Conservation (phyloP, 495 filamentous ascomycete species). For the Xylaria scruposa region DNA sequence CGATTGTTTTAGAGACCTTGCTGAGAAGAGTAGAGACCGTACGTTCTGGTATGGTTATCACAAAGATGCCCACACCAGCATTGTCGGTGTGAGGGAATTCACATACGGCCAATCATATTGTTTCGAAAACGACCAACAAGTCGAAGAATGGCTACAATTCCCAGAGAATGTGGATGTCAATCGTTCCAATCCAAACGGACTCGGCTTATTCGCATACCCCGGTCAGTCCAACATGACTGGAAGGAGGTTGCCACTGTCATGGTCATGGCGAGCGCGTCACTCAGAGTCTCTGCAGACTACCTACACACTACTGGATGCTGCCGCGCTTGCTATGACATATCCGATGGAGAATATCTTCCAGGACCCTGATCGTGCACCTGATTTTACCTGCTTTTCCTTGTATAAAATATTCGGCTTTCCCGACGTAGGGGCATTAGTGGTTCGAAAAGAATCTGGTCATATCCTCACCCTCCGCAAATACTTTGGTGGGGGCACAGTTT, state of each 20-base stretch:
- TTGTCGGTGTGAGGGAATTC: slow-evolving; percentile 73
- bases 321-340: slow-evolving; percentile 72
- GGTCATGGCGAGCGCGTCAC: slow-evolving; percentile 61
- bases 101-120: slow-evolving; percentile 62
- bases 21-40: slow-evolving; percentile 47
- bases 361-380: slow-evolving; percentile 66
- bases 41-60: slow-evolving; percentile 79
- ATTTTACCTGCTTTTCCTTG: slow-evolving; percentile 74
- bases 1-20: slow-evolving; percentile 66
- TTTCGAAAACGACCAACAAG: slow-evolving; percentile 69
- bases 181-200: slow-evolving; percentile 33
- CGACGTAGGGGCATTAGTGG: slow-evolving; percentile 73
- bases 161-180: slow-evolving; percentile 37
- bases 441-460: slow-evolving; percentile 67
- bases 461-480: slow-evolving; percentile 69
- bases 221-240: slow-evolving; percentile 84
- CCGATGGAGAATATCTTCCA: slow-evolving; percentile 63
- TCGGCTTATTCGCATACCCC: slow-evolving; percentile 76
- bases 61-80: slow-evolving; percentile 73
- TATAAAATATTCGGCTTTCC: slow-evolving; percentile 89
- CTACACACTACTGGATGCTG: slow-evolving; percentile 75
- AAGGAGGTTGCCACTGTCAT: slow-evolving; percentile 66
- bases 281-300: slow-evolving; percentile 53
- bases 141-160: slow-evolving; percentile 66
- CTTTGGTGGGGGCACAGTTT: slow-evolving; percentile 81